A percentile compares a stretch with the other conserved stretches of the same genome.
Evolutionary conservation across 768 basidiomycete species (phyloP).

Genomic region (Melanogaster broomeanus): DNA sequence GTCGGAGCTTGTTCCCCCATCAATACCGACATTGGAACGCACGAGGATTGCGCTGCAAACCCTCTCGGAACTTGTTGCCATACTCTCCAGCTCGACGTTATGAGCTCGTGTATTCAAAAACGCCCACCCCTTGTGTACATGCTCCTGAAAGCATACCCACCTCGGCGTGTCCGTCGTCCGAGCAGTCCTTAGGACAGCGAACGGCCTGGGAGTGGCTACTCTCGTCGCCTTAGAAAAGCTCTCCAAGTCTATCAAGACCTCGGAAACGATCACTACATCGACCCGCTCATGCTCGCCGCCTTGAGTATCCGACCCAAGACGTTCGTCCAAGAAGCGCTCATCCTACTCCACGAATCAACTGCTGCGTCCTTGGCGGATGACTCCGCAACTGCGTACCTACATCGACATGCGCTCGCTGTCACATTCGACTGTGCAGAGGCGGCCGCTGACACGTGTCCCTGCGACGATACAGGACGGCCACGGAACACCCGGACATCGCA

Average conservation of each 20-base stretch:
- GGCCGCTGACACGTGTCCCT: conserved; percentile 66
- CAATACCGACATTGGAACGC: conserved; percentile 41
- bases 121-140: conserved; percentile 57
- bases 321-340: conserved; percentile 58
- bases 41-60: conserved; percentile 55
- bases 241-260: conserved; percentile 44
- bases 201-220: conserved; percentile 52
- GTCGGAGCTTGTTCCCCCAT: conserved; percentile 47
- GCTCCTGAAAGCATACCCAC: conserved; percentile 49
- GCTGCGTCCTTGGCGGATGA: conserved; percentile 19
- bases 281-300: conserved; percentile 52
- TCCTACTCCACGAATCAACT: conserved; percentile 57
- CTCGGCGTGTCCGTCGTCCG: conserved; percentile 39
- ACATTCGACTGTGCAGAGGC: conserved; percentile 68
- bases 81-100: conserved; percentile 31
- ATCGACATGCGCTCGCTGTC: conserved; percentile 56
- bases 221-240: conserved; percentile 63
- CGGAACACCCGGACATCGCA: conserved; percentile 41
- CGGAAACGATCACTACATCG: conserved; percentile 45
- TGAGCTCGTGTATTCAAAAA: conserved; percentile 47
- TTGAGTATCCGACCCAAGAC: conserved; percentile 52
- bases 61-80: conserved; percentile 54
- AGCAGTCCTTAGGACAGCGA: conserved; percentile 55
- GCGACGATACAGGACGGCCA: conserved; percentile 60
- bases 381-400: conserved; percentile 42